Base-by-base conservation (phyloP, 495 filamentous ascomycete genomes). In the Penicillium ucsense region DNA sequence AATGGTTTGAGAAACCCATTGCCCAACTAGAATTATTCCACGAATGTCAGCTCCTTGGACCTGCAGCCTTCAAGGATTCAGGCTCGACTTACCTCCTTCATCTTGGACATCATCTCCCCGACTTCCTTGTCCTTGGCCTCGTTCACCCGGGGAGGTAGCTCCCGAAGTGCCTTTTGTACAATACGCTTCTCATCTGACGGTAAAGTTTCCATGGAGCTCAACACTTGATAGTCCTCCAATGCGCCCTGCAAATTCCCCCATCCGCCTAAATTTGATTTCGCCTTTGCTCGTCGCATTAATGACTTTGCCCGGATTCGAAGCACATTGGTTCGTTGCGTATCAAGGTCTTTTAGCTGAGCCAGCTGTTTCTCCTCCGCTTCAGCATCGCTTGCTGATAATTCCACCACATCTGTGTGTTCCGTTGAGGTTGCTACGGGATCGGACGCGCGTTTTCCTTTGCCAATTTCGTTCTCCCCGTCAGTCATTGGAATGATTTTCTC, bases 21-120 rank as follows among this genome's bases (percentile, higher is more conserved):
- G 3, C 91, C 91, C 46, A 98, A 72, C 74, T 88, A 50, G 3
- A 46, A 3, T 38, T 3, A 51, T n/a, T 45, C 54, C 20, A 20
- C 20, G 20, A 61, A 51, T 31, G 42, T 46, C 30, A 43, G 40
- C 20, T 4, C 20, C 20, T 1, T 20, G 20, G 20, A 20, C 20
- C 20, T 20, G 20, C 20, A 20, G 20, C 20, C 20, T 20, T 20
- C 20, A 20, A 20, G 20, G 2, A 20, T 20, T 20, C 20, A 20
- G 20, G 20, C 31, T 35, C 31, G 28, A 77, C 80, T 72, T 47
- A 85, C 81, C 57, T 86, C 81, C 65, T 94, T 96, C 65, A 98
- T 65, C 68, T 96, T 96, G 28, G 82, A 86, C 86, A 95, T 89
- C 86, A 96, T 95, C 65, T 98, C 91, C 5, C 73, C 80, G 76